Conservation (phyloP, 2,329 filamentous ascomycete species). For the Aspergillus eucalypticola region DNA sequence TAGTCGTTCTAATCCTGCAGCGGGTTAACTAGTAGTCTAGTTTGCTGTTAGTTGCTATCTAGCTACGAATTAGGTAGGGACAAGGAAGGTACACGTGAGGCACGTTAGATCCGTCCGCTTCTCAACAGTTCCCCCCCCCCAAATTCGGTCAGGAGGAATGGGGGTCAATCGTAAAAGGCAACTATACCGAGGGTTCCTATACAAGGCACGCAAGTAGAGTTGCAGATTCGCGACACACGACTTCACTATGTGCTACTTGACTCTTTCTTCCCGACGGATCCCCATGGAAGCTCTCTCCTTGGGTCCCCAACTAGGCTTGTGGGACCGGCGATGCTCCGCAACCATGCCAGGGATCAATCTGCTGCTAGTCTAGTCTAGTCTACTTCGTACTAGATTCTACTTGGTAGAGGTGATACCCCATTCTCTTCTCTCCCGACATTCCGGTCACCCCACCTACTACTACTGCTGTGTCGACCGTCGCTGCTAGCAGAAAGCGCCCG, state of each 20-base stretch:
- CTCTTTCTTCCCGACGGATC: not conserved
- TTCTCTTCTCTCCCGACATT: not conserved
- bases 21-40: too few species aligned
- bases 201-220: not conserved
- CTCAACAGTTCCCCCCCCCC: not conserved
- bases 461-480: not conserved
- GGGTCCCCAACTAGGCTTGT: not conserved
- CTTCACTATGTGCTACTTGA: not conserved
- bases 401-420: too few species aligned
- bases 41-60: not conserved
- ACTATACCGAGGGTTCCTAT: not conserved
- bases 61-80: not conserved
- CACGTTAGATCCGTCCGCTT: not conserved
- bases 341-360: not conserved
- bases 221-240: not conserved
- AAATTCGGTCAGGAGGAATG: not conserved
- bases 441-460: not conserved
- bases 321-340: slow-evolving; percentile 20
- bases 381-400: too few species aligned
- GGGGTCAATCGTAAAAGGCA: not conserved
- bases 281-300: not conserved
- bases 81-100: not conserved
- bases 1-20: not conserved
- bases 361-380: too few species aligned
- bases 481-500: not conserved